Evolutionary conservation across 2,329 filamentous ascomycete species (phyloP).

Genomic region (Calonectria crousiana): DNA sequence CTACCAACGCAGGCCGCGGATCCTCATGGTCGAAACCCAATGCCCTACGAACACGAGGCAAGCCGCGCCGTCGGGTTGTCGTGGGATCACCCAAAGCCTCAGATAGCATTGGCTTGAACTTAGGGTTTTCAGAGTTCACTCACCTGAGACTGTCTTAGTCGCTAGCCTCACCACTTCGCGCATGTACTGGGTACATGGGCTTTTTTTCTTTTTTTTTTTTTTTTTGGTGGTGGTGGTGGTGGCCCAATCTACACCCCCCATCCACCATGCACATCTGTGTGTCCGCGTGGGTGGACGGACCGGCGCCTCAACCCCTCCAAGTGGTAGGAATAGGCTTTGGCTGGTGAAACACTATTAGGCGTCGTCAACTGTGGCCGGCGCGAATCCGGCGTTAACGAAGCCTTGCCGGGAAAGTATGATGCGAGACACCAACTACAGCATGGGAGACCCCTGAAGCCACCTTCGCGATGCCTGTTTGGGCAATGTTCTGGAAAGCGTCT

Average conservation of each 20-base stretch:
- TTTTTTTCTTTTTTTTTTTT: background rate
- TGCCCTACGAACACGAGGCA: constrained; percentile 28
- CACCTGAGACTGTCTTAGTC: constrained; percentile 26
- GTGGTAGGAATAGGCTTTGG: constrained; percentile 30
- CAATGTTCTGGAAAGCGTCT: constrained; percentile 38
- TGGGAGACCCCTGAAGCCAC: constrained; percentile 1
- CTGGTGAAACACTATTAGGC: constrained; percentile 30
- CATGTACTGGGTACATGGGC: constrained; percentile 40
- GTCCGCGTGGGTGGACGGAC: constrained; percentile 11
- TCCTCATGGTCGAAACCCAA: constrained; percentile 32
- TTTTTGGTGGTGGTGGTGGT: too few relatives aligned
- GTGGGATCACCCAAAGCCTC: constrained; percentile 21
- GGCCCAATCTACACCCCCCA: constrained; percentile 27
- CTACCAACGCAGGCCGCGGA: constrained; percentile 18
- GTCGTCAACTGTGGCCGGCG: constrained; percentile 18
- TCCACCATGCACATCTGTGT: background rate
- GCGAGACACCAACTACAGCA: background rate
- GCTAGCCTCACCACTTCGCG: constrained; percentile 15
- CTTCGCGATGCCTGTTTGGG: constrained; percentile 34
- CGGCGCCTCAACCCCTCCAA: constrained; percentile 14
- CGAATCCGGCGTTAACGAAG: constrained; percentile 13
- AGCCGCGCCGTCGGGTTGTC: constrained; percentile 28
- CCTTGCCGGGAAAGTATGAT: constrained; percentile 13
- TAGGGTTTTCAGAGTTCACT: constrained; percentile 15
- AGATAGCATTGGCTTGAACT: constrained; percentile 30